Evolutionary conservation across 148 eudicot genomes (phyloP).

Genomic region (Oxyria digyna): DNA sequence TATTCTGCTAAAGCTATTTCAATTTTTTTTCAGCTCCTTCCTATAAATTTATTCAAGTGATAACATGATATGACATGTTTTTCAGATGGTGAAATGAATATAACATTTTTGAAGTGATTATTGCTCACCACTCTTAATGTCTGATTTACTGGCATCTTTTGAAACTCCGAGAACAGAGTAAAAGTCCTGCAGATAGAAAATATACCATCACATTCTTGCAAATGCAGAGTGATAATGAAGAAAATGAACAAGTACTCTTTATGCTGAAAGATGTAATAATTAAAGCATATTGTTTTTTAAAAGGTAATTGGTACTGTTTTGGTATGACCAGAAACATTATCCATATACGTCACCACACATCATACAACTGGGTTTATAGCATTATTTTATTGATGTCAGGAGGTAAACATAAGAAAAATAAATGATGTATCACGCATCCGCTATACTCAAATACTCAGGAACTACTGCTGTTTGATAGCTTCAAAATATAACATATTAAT

Average conservation of each 20-base stretch:
- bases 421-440: too few relatives aligned
- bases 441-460: neutral
- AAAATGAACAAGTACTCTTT: neutral
- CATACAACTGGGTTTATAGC: neutral
- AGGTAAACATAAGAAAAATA: neutral
- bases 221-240: neutral
- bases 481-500: neutral
- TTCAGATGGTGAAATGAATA: neutral
- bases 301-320: neutral
- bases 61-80: neutral
- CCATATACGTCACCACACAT: neutral
- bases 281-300: neutral
- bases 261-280: neutral
- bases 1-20: neutral
- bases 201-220: neutral
- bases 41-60: neutral
- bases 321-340: neutral
- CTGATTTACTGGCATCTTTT: slow-evolving; percentile 74
- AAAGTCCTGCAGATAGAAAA: slow-evolving; percentile 45
- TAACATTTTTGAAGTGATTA: neutral
- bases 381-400: neutral
- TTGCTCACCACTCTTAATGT: slow-evolving; percentile 82
- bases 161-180: slow-evolving; percentile 85
- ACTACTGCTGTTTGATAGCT: neutral
- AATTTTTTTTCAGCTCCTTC: neutral